Percentiles rank a stretch among this genome's conserved stretches.
phyloP scores from a whole-genome alignment of 2,329 filamentous ascomycete genomes.

The Aureobasidium sp. region DNA sequence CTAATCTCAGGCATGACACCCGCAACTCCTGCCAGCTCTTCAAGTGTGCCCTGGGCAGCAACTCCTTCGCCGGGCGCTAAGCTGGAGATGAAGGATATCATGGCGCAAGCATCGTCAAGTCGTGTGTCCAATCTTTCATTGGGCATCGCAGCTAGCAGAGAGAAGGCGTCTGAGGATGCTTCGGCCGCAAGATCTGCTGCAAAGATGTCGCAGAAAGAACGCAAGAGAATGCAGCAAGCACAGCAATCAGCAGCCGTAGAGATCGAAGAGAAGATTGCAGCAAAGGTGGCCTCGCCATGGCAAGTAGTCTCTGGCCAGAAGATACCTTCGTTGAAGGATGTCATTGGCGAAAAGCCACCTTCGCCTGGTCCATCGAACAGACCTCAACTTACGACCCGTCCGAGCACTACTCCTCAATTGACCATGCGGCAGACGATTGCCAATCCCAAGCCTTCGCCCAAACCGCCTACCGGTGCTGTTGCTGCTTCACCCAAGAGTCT shows the following conservation, averaged over 20 bases:
- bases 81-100: conserved; percentile 69
- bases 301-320: conserved; percentile 51
- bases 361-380: conserved; percentile 23
- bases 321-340: conserved; percentile 44
- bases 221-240: conserved; percentile 72
- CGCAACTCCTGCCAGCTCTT: conserved; percentile 1
- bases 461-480: conserved; percentile 6
- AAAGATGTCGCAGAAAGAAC: conserved; percentile 86
- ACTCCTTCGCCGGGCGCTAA: conserved; percentile 53
- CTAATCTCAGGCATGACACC: neutral
- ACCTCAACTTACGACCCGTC: conserved; percentile 17
- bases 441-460: conserved; percentile 31
- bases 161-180: conserved; percentile 1
- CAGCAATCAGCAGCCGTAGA: conserved; percentile 37
- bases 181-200: conserved; percentile 28
- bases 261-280: conserved; percentile 2
- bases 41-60: conserved; percentile 46
- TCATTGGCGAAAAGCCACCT: conserved; percentile 33
- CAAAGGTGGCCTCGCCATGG: conserved; percentile 51
- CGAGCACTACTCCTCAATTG: conserved; percentile 43
- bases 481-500: conserved; percentile 11
- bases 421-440: conserved; percentile 57
- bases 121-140: conserved; percentile 48
- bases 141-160: conserved; percentile 31
- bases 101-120: conserved; percentile 53